Percentiles rank a stretch among this genome's conserved stretches.
Conservation (phyloP, 2,329 filamentous ascomycete genomes). For the Aspergillus sojae region DNA sequence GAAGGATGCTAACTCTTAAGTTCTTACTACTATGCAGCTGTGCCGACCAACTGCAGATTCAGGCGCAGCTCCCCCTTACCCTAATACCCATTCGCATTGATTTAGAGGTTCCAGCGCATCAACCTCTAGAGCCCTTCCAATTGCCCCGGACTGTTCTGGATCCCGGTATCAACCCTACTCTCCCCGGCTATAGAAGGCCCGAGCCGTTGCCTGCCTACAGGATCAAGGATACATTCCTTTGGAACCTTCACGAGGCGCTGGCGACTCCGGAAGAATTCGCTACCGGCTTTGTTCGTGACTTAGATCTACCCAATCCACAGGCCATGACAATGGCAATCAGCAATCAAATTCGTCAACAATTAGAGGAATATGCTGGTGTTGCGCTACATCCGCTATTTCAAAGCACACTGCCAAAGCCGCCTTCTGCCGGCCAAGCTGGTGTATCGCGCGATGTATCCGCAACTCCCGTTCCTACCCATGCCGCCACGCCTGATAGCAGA, state of each 20-base stretch:
- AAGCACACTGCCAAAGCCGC: conserved; percentile 34
- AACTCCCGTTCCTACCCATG: conserved; percentile 52
- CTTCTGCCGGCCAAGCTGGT: conserved; percentile 33
- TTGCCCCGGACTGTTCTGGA: conserved; percentile 47
- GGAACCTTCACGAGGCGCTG: conserved; percentile 94
- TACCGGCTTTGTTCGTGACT: conserved; percentile 83
- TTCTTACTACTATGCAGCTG: conserved; percentile 35
- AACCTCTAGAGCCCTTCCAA: conserved; percentile 51
- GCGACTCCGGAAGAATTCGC: conserved; percentile 96
- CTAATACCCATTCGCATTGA: conserved; percentile 96
- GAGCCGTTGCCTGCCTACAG: conserved; percentile 83
- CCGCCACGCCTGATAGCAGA: conserved; percentile 61
- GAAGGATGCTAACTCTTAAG: conserved; percentile 23
- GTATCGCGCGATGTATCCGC: conserved; percentile 58
- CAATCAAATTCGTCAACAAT: conserved; percentile 88
- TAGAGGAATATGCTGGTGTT: conserved; percentile 94
- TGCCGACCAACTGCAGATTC: conserved; percentile 63
- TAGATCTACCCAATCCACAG: conserved; percentile 80
- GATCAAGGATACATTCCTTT: conserved; percentile 92
- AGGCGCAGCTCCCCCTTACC: conserved; percentile 79
- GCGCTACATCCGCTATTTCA: conserved; percentile 93
- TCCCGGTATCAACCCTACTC: conserved; percentile 60
- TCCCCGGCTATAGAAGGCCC: conserved; percentile 76
- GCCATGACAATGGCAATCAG: conserved; percentile 78
- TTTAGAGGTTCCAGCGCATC: conserved; percentile 78